Evolutionary conservation across 495 filamentous ascomycete genomes (phyloP).

Genomic region (Aspergillus saccharolyticus): DNA sequence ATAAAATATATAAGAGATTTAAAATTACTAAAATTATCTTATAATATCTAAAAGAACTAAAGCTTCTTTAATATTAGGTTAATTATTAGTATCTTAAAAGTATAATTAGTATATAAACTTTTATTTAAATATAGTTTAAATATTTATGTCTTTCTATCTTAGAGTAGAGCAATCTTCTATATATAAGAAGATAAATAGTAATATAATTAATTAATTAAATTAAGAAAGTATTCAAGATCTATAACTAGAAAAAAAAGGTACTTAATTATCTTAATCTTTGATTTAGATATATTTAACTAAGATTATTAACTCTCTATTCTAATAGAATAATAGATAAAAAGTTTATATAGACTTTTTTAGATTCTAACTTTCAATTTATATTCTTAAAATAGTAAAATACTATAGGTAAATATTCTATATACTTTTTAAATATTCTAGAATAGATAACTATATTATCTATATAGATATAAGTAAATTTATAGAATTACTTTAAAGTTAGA

Average conservation of each 20-base stretch:
- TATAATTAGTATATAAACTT: background rate
- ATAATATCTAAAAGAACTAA: constrained; percentile 2
- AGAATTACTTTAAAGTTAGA: too few relatives aligned
- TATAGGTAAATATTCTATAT: too few relatives aligned
- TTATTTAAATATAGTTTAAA: background rate
- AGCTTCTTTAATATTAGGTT: background rate
- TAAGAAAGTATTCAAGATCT: background rate
- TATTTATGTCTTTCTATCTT: too few relatives aligned
- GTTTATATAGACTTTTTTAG: background rate
- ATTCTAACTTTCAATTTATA: background rate
- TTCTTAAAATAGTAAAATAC: background rate
- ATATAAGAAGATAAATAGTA: background rate
- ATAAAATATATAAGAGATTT: too few relatives aligned
- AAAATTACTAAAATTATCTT: too few relatives aligned
- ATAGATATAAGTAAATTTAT: too few relatives aligned
- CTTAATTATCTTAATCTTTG: background rate
- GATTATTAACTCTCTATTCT: background rate
- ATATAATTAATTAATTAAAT: background rate
- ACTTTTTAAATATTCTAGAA: too few relatives aligned
- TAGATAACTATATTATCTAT: too few relatives aligned
- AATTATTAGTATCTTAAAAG: background rate
- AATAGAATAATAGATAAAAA: background rate
- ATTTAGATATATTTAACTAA: background rate
- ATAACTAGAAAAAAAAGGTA: background rate
- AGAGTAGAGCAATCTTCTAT: background rate